These are phyloP conservation scores for Dillenia suffruticosa DNA, from an alignment of 164 flowering plant species.

Conservation along the genomic window DNA sequence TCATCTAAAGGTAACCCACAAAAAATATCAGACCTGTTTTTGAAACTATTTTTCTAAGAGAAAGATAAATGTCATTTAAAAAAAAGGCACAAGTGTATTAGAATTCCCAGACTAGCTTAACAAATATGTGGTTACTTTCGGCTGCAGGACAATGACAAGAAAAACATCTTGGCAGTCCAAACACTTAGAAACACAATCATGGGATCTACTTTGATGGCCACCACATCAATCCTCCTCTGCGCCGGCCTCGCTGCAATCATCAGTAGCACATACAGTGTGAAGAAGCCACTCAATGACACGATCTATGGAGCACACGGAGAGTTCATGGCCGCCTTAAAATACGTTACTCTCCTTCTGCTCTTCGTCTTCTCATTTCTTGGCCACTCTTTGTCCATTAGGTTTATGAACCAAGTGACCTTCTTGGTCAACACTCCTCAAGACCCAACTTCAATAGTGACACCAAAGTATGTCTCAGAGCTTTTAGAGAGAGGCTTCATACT, in stretches of 20 bases:
- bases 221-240: slow-evolving; percentile 60
- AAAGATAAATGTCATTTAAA: too few species aligned
- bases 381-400: slow-evolving; percentile 60
- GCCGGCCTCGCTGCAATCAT: slow-evolving; percentile 60
- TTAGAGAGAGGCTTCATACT: slow-evolving; percentile 43
- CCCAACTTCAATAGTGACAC: slow-evolving; percentile 15
- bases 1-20: too few species aligned
- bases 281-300: slow-evolving; percentile 52
- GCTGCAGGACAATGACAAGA: slow-evolving; percentile 65
- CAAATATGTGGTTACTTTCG: background rate
- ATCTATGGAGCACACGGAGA: slow-evolving; percentile 67
- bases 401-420: slow-evolving; percentile 56
- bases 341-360: slow-evolving; percentile 40
- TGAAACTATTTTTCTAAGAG: too few species aligned
- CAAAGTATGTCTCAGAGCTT: slow-evolving; percentile 44
- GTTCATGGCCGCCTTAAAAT: slow-evolving; percentile 53
- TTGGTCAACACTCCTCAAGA: slow-evolving; percentile 48
- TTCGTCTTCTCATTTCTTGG: slow-evolving; percentile 59
- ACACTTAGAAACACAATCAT: slow-evolving; percentile 59
- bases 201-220: slow-evolving; percentile 77
- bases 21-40: too few species aligned
- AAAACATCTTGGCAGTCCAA: slow-evolving; percentile 67
- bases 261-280: slow-evolving; percentile 68
- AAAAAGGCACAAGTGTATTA: too few species aligned
- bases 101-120: too few species aligned